Evolutionary conservation across 23 red algal species (phyloP).

Genomic region (Gracilaria domingensis): DNA sequence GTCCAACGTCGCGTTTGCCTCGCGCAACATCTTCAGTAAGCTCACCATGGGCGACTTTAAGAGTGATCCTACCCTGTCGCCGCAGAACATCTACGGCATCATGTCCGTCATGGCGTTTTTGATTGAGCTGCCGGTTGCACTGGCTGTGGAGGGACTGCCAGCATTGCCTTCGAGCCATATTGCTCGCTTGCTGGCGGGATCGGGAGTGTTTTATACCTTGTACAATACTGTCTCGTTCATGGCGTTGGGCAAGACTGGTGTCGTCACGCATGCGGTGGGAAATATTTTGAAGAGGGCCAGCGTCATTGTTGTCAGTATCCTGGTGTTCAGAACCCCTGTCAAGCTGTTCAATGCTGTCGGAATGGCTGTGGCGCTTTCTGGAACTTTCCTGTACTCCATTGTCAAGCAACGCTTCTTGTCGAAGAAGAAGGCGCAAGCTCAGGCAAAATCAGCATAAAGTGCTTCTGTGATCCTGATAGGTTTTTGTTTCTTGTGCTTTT

Average conservation of each 20-base stretch:
- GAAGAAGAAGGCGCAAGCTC: slow-evolving; percentile 29
- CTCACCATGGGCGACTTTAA: slow-evolving; percentile 91
- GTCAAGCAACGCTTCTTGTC: slow-evolving; percentile 75
- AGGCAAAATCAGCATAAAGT: too few species aligned
- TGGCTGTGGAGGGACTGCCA: slow-evolving; percentile 78
- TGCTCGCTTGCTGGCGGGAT: slow-evolving; percentile 51
- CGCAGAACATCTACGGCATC: slow-evolving; percentile 86
- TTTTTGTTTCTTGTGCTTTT: too few species aligned
- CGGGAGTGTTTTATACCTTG: slow-evolving; percentile 88
- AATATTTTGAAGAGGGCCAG: slow-evolving; percentile 95
- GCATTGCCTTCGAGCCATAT: slow-evolving; percentile 43
- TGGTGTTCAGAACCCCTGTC: slow-evolving; percentile 88
- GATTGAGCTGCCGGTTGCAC: slow-evolving; percentile 83
- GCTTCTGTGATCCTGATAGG: too few species aligned
- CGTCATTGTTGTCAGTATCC: slow-evolving; percentile 90
- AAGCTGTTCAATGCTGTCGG: slow-evolving; percentile 85
- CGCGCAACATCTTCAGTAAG: slow-evolving; percentile 92
- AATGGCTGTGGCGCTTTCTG: slow-evolving; percentile 78
- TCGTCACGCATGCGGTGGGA: slow-evolving; percentile 90
- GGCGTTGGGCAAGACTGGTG: slow-evolving; percentile 79
- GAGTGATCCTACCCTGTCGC: slow-evolving; percentile 73
- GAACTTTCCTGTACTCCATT: slow-evolving; percentile 85
- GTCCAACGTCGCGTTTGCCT: slow-evolving; percentile 93
- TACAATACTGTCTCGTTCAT: slow-evolving; percentile 96
- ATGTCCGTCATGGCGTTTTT: slow-evolving; percentile 82